Evolutionary conservation across 2,329 filamentous ascomycete species (phyloP).

Genomic region (Davidsoniella australis): DNA sequence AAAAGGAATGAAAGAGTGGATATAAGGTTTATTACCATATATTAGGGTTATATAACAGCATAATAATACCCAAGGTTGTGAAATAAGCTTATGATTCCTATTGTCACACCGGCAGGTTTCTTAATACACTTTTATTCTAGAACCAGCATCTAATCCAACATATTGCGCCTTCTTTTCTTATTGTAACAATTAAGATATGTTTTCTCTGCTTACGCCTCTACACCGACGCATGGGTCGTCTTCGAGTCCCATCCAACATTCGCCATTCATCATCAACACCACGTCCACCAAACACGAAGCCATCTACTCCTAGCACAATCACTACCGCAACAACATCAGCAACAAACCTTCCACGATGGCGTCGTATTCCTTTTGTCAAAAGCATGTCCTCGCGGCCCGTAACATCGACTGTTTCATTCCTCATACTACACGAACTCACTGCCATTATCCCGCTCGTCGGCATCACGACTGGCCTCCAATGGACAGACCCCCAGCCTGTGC

Average conservation of each 20-base stretch:
- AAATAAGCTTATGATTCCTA: too few relatives aligned
- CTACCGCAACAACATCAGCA: not conserved
- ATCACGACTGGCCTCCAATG: slow-evolving; percentile 69
- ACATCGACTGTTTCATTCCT: slow-evolving; percentile 77
- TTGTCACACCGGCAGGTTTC: too few relatives aligned
- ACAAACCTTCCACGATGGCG: not conserved
- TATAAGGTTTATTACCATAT: too few relatives aligned
- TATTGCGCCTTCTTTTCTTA: too few relatives aligned
- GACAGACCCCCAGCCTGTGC: slow-evolving; percentile 50
- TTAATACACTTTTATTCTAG: too few relatives aligned
- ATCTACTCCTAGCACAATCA: not conserved
- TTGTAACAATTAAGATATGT: not conserved
- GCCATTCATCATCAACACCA: slow-evolving; percentile 1
- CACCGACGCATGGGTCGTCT: not conserved
- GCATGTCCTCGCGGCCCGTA: slow-evolving; percentile 58
- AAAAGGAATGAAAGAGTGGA: too few relatives aligned
- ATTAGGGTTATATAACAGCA: too few relatives aligned
- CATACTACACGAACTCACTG: slow-evolving; percentile 81
- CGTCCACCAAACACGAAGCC: not conserved
- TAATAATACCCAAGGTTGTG: too few relatives aligned
- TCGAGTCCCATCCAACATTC: not conserved
- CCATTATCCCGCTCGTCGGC: slow-evolving; percentile 59
- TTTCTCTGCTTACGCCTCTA: too few relatives aligned
- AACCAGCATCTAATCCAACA: too few relatives aligned
- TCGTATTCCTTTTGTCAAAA: slow-evolving; percentile 39